Conservation (phyloP, 2,329 filamentous ascomycete species). For the Fusarium fujikuroi region DNA sequence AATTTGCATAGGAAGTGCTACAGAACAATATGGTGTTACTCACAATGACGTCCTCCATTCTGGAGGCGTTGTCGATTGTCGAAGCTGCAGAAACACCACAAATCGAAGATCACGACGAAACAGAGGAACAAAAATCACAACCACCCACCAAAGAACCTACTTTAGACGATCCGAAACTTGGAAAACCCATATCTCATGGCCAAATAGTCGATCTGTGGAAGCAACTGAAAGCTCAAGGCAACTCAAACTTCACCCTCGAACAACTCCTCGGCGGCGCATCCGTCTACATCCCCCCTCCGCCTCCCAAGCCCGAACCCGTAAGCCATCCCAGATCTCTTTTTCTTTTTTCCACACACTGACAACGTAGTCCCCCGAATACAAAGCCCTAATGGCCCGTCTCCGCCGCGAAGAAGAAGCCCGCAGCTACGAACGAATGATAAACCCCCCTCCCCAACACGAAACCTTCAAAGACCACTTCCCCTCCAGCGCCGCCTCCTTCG, state of each 20-base stretch:
- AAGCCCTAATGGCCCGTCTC: conserved; percentile 86
- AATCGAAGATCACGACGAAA: conserved; percentile 30
- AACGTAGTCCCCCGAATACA: conserved; percentile 87
- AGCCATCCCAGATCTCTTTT: conserved; percentile 52
- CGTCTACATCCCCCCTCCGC: conserved; percentile 82
- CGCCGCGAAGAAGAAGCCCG: conserved; percentile 84
- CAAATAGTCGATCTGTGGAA: conserved; percentile 74
- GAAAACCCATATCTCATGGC: conserved; percentile 76
- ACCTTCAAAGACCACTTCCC: conserved; percentile 70
- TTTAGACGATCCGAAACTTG: conserved; percentile 62
- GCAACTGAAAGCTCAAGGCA: conserved; percentile 54
- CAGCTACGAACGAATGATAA: conserved; percentile 83
- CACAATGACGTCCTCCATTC: conserved; percentile 77
- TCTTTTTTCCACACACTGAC: no score
- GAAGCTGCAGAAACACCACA: conserved; percentile 22
- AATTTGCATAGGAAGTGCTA: accelerated
- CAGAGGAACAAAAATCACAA: conserved; percentile 10
- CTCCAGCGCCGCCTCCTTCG: conserved; percentile 64
- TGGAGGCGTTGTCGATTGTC: conserved; percentile 65
- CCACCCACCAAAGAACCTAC: conserved; percentile 60
- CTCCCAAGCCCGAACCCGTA: conserved; percentile 81
- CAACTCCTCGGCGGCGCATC: conserved; percentile 75
- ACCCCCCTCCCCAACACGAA: conserved; percentile 65
- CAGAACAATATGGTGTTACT: conserved; percentile 73
- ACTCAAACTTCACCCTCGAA: conserved; percentile 67